Evolutionary conservation across 1,284 basidiomycete species (phyloP).

Genomic region (Sparassis latifolia): DNA sequence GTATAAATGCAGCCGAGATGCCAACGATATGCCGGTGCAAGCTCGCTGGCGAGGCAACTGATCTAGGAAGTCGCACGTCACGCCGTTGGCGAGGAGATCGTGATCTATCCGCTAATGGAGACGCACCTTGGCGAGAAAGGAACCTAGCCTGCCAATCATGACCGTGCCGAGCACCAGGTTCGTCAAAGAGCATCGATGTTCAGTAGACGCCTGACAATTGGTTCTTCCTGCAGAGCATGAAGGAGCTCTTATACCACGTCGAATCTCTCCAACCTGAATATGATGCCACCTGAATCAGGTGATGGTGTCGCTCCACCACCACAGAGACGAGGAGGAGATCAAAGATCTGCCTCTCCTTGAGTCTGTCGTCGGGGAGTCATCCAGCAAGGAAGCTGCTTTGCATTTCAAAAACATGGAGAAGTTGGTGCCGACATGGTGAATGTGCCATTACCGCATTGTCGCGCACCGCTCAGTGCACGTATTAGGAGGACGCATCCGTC

Average conservation of each 20-base stretch:
- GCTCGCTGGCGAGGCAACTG: conserved; percentile 49
- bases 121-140: conserved; percentile 50
- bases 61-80: conserved; percentile 58
- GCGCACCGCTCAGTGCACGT: neutral
- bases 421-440: conserved; percentile 53
- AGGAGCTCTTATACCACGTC: conserved; percentile 41
- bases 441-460: neutral
- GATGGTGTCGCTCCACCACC: conserved; percentile 42
- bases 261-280: conserved; percentile 38
- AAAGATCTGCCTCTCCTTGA: conserved; percentile 52
- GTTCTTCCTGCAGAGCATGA: conserved; percentile 28
- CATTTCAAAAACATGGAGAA: conserved; percentile 55
- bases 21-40: conserved; percentile 41
- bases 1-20: conserved; percentile 33
- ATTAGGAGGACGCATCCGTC: conserved; percentile 40
- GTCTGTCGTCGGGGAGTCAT: conserved; percentile 35
- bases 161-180: conserved; percentile 55
- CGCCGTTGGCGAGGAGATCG: conserved; percentile 59
- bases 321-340: conserved; percentile 52
- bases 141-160: conserved; percentile 46
- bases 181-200: neutral
- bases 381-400: conserved; percentile 36
- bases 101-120: conserved; percentile 65
- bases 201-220: too few relatives aligned
- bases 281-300: conserved; percentile 17